Evolutionary conservation across 1,284 basidiomycete genomes (phyloP).

Genomic region (Cryptococcus hybrid): DNA sequence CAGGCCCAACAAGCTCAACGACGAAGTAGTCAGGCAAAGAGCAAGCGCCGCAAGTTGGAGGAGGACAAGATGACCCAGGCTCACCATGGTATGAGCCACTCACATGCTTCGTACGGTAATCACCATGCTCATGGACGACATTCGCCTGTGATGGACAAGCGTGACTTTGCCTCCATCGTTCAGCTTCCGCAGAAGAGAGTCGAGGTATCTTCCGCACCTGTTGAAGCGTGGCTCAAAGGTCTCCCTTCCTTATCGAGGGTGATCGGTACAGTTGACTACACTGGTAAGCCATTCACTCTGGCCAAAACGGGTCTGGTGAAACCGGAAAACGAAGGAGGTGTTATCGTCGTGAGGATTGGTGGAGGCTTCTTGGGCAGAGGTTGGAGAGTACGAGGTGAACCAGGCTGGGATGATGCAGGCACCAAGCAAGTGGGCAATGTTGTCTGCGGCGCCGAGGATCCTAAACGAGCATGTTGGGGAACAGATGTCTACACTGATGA

Average conservation of each 20-base stretch:
- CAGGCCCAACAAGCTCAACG: conserved; percentile 24
- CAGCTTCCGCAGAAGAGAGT: conserved; percentile 23
- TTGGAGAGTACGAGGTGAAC: conserved; percentile 44
- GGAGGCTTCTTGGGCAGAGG: conserved; percentile 35
- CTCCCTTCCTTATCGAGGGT: conserved; percentile 19
- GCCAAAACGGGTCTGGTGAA: conserved; percentile 14
- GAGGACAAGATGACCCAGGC: conserved; percentile 21
- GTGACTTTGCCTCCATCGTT: conserved; percentile 30
- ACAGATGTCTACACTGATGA: conserved; percentile 62
- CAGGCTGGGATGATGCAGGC: conserved; percentile 41
- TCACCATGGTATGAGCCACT: not conserved
- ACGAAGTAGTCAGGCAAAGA: conserved; percentile 14
- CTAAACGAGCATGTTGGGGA: conserved; percentile 52
- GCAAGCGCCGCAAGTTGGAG: conserved; percentile 34
- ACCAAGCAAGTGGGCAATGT: conserved; percentile 9
- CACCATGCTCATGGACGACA: not conserved
- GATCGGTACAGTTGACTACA: conserved; percentile 25
- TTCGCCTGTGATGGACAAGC: conserved; percentile 6
- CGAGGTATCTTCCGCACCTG: conserved; percentile 29
- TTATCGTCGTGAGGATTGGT: conserved; percentile 33
- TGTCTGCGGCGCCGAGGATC: conserved; percentile 17
- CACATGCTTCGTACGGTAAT: too few species aligned
- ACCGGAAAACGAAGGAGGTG: conserved; percentile 24
- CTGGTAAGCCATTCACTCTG: conserved; percentile 30
- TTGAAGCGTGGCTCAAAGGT: conserved; percentile 33